These are phyloP conservation scores for Gracilaria domingensis DNA, from an alignment of 23 red algal genomes.

Conservation along the genomic window DNA sequence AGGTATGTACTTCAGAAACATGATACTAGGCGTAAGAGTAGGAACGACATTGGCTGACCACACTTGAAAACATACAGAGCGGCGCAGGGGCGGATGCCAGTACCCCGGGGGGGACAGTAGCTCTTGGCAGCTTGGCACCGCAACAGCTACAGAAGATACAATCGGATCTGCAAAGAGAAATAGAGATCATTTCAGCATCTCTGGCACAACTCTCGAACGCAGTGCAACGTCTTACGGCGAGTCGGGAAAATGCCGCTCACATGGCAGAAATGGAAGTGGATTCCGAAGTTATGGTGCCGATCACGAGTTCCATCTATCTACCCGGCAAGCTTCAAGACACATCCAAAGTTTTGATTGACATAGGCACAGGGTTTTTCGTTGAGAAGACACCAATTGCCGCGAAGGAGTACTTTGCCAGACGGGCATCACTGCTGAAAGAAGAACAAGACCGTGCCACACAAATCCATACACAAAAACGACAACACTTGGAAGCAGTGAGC, in stretches of 20 bases:
- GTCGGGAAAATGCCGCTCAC: constrained; percentile 53
- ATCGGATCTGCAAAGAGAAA: constrained; percentile 57
- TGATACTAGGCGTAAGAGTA: neutral
- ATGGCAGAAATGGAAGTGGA: constrained; percentile 36
- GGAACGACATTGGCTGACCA: neutral
- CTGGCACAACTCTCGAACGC: constrained; percentile 61
- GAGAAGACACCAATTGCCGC: constrained; percentile 69
- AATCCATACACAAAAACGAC: constrained; percentile 73
- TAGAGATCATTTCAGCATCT: constrained; percentile 59
- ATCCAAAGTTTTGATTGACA: constrained; percentile 74
- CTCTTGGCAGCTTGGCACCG: constrained; percentile 53
- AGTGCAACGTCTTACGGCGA: constrained; percentile 55
- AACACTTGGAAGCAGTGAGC: constrained; percentile 85
- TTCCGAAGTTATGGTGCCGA: constrained; percentile 69
- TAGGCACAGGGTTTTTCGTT: constrained; percentile 90
- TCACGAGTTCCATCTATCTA: constrained; percentile 85
- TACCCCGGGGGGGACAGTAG: constrained; percentile 49
- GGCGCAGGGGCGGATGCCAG: neutral
- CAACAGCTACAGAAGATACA: constrained; percentile 58
- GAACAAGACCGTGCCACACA: constrained; percentile 71
- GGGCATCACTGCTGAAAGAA: constrained; percentile 70
- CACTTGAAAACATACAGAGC: constrained; percentile 15
- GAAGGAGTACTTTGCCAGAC: constrained; percentile 62
- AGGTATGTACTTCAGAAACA: constrained; percentile 15
- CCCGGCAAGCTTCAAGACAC: constrained; percentile 61